These are phyloP conservation scores for Colletotrichum cereale DNA, from an alignment of 2,329 filamentous ascomycete species.

Conservation along the genomic window DNA sequence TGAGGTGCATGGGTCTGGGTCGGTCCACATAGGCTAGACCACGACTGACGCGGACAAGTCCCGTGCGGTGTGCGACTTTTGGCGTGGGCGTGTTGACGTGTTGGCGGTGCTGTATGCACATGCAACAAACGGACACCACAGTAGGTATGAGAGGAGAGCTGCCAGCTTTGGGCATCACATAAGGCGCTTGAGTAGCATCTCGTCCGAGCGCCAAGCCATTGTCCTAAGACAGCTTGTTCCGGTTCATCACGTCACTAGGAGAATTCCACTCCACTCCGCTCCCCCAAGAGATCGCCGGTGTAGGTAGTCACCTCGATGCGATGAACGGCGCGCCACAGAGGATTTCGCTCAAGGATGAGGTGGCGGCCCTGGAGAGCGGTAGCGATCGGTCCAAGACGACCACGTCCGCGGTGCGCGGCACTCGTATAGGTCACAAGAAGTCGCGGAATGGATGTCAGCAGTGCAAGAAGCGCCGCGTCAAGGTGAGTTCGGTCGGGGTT, in stretches of 20 bases:
- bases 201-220: slow-evolving; percentile 29
- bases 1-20: slow-evolving; percentile 1
- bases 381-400: not conserved
- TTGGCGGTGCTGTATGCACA: not conserved
- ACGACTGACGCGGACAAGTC: not conserved
- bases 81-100: not conserved
- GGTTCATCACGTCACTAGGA: not conserved
- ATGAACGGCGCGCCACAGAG: slow-evolving; percentile 29
- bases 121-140: slow-evolving; percentile 15
- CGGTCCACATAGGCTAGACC: not conserved
- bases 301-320: not conserved
- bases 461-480: slow-evolving; percentile 38
- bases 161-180: slow-evolving; percentile 27
- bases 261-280: not conserved
- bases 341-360: slow-evolving; percentile 33
- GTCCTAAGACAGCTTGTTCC: slow-evolving; percentile 21
- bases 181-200: slow-evolving; percentile 11
- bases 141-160: slow-evolving; percentile 23
- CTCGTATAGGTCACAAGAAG: slow-evolving; percentile 38
- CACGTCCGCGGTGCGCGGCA: slow-evolving; percentile 21
- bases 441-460: slow-evolving; percentile 37
- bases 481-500: slow-evolving; percentile 17
- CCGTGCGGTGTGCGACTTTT: not conserved
- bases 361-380: slow-evolving; percentile 15
- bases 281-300: not conserved